Evolutionary conservation across 2,329 filamentous ascomycete species (phyloP), one percentile per base, ranked within the genome.

Genomic region (Epicoccum sorghinum): DNA sequence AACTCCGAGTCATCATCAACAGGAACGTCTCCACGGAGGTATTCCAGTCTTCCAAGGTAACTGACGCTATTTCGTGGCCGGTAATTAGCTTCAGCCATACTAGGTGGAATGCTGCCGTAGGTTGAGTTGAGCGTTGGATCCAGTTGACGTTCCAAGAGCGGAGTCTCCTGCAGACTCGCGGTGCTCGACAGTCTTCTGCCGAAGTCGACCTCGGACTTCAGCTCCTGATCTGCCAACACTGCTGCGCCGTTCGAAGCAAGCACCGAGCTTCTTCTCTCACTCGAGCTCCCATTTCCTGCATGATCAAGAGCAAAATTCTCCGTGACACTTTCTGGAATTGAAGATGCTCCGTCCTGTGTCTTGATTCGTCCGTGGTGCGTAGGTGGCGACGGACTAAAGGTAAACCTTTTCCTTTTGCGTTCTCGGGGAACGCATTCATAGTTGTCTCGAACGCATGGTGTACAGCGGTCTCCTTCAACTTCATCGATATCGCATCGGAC

Each of bases 391-490:
- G 65, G 65, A 40, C 66, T 70, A 40, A 73, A 64, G 3, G 68
- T 73, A 42, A 70, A 73, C 7, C 69, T 57, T 54, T 70, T 72
- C 9, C 68, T 53, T 48, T 73, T 73, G 12, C 70, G 53, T 41
- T 72, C 66, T 37, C 69, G 59, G 23, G 67, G 70, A 14, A 70
- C 39, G 40, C 70, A 73, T 18, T 71, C 65, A 49, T 72, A 72
- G 27, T 62, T 63, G 44, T 73, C 69, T 59, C 60, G 66, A 35
- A 53, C 51, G 45, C 75, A 77, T 30, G 75, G 74, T 18, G 74
- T 74, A 47, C 75, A 76, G n/a, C 67, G 58, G n/a, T 70, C 70
- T 27, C 73, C 70, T 39, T 70, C 66, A 1, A 69, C 62, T 24
- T 66, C 56, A 37, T 72, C 62, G 48, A 69, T 60, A 39, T 62